Evolutionary conservation across 2,329 filamentous ascomycete species (phyloP), one percentile per base, ranked within the genome.

Genomic region (Epichloe bromicola): DNA sequence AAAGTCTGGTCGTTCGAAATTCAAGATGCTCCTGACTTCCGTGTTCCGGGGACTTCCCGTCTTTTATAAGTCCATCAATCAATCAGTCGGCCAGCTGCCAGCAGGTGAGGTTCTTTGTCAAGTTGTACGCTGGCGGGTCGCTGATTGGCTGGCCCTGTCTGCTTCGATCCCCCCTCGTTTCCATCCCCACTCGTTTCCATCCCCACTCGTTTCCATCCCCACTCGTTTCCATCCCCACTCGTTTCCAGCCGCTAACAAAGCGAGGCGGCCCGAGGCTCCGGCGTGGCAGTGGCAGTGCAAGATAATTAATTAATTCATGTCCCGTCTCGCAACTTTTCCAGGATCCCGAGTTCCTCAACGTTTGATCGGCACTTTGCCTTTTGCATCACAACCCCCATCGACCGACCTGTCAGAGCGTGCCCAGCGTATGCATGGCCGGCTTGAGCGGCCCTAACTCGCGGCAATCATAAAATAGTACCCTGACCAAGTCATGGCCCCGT

Each of bases 401-500:
- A 12, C 47, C 19, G 39, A 17, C 47, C 47, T 49, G 47, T 42
- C 30, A 14, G 39, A 34, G 15, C 39, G 26, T 26, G 26, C 11
- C 30, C 47, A 20, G 47, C 47, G 47, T 43, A 49, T 37, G 30
- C 47, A 42, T n/a, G 20, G 36, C 19, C 45, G 10, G 11, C 8
- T 10, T 10, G 15, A 11, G 15, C 39, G n/a, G 36, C 36, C 39
- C 12, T 30, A 19, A 20, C 10, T 20, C 38, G 23, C n/a, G 12
- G 38, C 38, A 20, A 48, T 33, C 17, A 26, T 11, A 40, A 2
- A n/a, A 6, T 15, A 43, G 43, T 20, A 30, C 26, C 38, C 5
- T 30, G 36, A 12, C 20, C 39, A 15, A 50, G 41, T 20, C 48
- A 50, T 50, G 48, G 33, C 48, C 48, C 19, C 41, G n/a, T 44